Base-by-base conservation (phyloP, 306 rosid genomes). In the Ziziphus jujuba region DNA sequence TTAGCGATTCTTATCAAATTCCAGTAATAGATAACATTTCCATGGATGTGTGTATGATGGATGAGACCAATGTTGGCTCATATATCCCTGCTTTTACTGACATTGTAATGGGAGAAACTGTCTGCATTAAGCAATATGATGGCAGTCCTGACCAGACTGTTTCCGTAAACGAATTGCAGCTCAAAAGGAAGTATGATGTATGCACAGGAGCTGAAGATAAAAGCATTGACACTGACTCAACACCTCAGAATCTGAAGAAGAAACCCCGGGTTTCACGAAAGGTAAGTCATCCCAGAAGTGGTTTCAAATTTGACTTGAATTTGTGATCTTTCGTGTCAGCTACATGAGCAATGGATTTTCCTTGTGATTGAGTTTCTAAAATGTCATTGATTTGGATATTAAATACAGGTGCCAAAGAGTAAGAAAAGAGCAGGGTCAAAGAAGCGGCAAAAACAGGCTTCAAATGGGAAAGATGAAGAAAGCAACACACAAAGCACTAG, bases 101-200 rank as follows among this genome's bases (percentile, higher is more conserved):
- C 74, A 63, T 67, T 75, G 72, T 69, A 54, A 38, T 79, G 72
- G 87, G 67, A 61, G 95, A 79, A 31, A 66, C 69, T 77, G 72
- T 61, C 16, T 71, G 68, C 61, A 33, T 71, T 51, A 49, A 59
- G 51, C 78, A 82, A 67, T 81, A 75, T 56, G 59, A 47, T 21
- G 61, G 58, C 51, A 72, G 48, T 66, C 64, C 75, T 5, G 13
- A 38, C 25, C 17, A 13, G 5, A 40, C 13, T 28, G 4, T 55
- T 71, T 67, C 85, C 3, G 53, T 24, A 53, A 59, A 74, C 9
- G 75, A 57, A 24, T 55, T 76, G 81, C 70, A 36, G 17, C 91
- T 59, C 55, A 91, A 89, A 66, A 83, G 90, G 77, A 84, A 83
- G 72, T 62, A 75, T 36, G 85, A 78, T 48, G 73, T 36, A 40